These are phyloP conservation scores for Metschnikowia kofuensis DNA, from an alignment of 805 yeast species.

Conservation along the genomic window DNA sequence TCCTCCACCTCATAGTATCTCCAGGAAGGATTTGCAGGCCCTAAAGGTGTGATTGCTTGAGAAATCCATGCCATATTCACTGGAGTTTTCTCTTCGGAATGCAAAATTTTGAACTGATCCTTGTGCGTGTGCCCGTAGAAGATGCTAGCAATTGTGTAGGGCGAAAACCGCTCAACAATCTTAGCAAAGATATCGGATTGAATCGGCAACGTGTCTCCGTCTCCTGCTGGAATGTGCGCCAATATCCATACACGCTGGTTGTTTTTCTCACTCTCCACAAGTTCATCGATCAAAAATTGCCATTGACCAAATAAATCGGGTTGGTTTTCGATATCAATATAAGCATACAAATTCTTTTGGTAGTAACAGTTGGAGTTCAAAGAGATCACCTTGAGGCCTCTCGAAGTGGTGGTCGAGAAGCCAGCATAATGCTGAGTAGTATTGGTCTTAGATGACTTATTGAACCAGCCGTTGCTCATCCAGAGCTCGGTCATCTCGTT, in stretches of 20 bases:
- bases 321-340: constrained; percentile 51
- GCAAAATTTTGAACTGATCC: constrained; percentile 63
- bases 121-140: constrained; percentile 72
- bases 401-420: constrained; percentile 51
- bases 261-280: constrained; percentile 53
- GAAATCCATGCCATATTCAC: constrained; percentile 61
- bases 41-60: constrained; percentile 63
- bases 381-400: constrained; percentile 39
- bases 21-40: constrained; percentile 66
- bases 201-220: constrained; percentile 55
- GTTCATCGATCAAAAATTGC: constrained; percentile 58
- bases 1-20: constrained; percentile 67
- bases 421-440: constrained; percentile 56
- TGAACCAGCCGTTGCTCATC: constrained; percentile 38
- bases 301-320: constrained; percentile 65
- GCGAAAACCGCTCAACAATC: constrained; percentile 64
- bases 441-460: constrained; percentile 21
- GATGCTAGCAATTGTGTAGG: constrained; percentile 62
- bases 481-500: constrained; percentile 37
- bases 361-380: constrained; percentile 69
- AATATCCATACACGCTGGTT: constrained; percentile 72
- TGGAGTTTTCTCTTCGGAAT: constrained; percentile 38
- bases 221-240: constrained; percentile 64
- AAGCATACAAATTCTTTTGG: constrained; percentile 50
- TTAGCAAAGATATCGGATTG: constrained; percentile 54